Conservation (phyloP, 2,329 filamentous ascomycete genomes). For the Aquanectria penicillioides region DNA sequence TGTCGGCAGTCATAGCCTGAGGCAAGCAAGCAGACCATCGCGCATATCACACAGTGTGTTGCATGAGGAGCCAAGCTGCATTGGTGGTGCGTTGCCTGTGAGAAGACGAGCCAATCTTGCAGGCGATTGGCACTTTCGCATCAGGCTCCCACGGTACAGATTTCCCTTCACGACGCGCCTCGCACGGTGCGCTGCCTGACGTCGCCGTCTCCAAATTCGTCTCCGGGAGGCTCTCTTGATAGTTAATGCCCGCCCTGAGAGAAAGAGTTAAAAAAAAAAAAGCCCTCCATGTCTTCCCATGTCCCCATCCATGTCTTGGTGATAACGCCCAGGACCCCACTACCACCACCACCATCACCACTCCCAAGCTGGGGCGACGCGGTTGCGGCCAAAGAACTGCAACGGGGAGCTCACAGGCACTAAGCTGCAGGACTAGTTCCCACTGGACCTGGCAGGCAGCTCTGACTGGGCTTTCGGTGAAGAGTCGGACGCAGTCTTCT, state of each 20-base stretch:
- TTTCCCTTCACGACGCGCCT: neutral
- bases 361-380: constrained; percentile 17
- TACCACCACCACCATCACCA: constrained; percentile 26
- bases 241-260: too few species aligned
- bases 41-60: constrained; percentile 12
- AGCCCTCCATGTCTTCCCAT: constrained; percentile 13
- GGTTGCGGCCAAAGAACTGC: constrained; percentile 9
- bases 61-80: neutral
- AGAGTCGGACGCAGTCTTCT: constrained; percentile 2
- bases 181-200: constrained; percentile 23
- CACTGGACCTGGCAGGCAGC: too few species aligned
- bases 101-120: neutral
- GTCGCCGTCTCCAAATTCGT: neutral
- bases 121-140: neutral
- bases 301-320: constrained; percentile 23
- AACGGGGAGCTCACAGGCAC: constrained; percentile 19
- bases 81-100: neutral
- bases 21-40: constrained; percentile 1
- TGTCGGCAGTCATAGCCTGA: constrained; percentile 7
- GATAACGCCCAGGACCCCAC: constrained; percentile 27
- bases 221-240: neutral
- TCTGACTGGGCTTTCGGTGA: neutral
- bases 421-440: constrained; percentile 9
- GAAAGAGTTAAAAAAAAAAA: too few species aligned
- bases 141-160: constrained; percentile 10